These are phyloP conservation scores for Lanmaoa pseudosensibilis DNA, from an alignment of 768 basidiomycete genomes.

Conservation along the genomic window DNA sequence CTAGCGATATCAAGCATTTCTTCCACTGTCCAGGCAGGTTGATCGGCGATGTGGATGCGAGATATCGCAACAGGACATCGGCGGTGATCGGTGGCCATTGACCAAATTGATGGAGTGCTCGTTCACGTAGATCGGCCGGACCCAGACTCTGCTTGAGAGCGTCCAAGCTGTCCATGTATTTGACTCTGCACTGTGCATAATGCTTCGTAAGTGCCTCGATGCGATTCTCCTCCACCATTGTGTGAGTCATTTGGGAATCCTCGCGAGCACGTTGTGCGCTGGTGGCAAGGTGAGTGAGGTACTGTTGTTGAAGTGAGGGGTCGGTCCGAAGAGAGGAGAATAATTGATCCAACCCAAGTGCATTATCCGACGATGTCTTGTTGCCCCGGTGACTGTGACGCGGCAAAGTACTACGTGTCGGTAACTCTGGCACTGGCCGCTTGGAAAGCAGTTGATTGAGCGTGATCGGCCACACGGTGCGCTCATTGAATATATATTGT, in stretches of 20 bases:
- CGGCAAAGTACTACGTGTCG: background rate
- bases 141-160: constrained; percentile 4
- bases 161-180: background rate
- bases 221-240: too few relatives aligned
- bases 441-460: background rate
- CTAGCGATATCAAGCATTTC: constrained; percentile 27
- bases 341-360: background rate
- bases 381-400: background rate
- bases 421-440: background rate
- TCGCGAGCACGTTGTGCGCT: background rate
- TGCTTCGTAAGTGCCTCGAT: background rate
- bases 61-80: background rate
- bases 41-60: background rate
- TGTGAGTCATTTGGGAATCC: background rate
- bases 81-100: constrained; percentile 35
- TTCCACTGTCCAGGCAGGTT: constrained; percentile 27
- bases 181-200: background rate
- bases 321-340: background rate
- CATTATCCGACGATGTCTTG: background rate
- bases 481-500: background rate
- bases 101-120: background rate
- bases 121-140: constrained; percentile 12
- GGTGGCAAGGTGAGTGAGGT: constrained; percentile 5
- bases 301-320: constrained; percentile 8
- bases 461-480: background rate